Percentiles rank a stretch among this genome's conserved stretches.
Evolutionary conservation across 2,329 filamentous ascomycete genomes (phyloP).

Genomic region (Paracoccidioides lutzii): DNA sequence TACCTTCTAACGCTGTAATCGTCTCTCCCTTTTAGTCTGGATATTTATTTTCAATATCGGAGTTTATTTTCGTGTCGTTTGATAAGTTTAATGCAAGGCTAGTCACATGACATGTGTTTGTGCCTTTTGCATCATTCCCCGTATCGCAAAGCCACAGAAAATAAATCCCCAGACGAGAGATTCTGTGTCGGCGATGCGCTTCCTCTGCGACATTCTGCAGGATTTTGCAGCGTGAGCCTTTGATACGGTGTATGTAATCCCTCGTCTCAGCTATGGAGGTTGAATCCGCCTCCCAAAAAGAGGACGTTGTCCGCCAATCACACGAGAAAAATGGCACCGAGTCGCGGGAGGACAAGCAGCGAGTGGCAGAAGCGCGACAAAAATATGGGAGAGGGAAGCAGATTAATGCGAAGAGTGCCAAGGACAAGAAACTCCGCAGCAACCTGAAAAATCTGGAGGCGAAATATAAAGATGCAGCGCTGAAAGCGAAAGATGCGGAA

Average conservation of each 20-base stretch:
- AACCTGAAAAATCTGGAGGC: constrained; percentile 67
- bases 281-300: constrained; percentile 20
- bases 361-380: constrained; percentile 46
- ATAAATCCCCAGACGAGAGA: not conserved
- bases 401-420: constrained; percentile 59
- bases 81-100: constrained; percentile 13
- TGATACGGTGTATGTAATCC: not conserved
- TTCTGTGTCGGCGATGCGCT: not conserved
- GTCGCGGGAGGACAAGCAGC: constrained; percentile 28
- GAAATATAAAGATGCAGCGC: constrained; percentile 67
- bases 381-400: constrained; percentile 73
- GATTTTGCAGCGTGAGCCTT: not conserved
- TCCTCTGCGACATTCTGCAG: not conserved
- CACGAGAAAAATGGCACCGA: constrained; percentile 8
- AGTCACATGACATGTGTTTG: constrained; percentile 18
- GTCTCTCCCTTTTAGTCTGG: not conserved
- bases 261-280: constrained; percentile 9
- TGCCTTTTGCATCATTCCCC: constrained; percentile 19
- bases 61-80: not conserved
- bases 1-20: not conserved
- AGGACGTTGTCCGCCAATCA: constrained; percentile 1
- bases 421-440: constrained; percentile 78
- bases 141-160: constrained; percentile 12
- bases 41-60: not conserved
- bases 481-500: constrained; percentile 88